Evolutionary conservation across 345 rosid species (phyloP).

Genomic region (Raphanus sativus): DNA sequence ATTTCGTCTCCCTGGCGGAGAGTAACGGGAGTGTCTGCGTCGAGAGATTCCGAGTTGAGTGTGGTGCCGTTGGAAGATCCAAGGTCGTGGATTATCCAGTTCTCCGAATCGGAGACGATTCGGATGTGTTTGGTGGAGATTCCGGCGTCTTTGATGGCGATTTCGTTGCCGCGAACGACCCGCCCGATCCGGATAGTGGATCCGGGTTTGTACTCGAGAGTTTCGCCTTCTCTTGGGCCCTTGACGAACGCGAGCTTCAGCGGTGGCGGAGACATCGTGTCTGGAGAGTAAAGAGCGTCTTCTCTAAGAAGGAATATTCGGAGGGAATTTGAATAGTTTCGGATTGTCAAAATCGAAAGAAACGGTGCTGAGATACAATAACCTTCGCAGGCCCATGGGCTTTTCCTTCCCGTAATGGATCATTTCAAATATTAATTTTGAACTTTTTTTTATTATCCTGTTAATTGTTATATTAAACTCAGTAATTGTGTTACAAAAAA

Average conservation of each 20-base stretch:
- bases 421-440: too few species aligned
- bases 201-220: conserved; percentile 33
- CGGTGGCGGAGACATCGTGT: background rate
- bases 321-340: background rate
- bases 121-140: background rate
- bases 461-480: too few species aligned
- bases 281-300: background rate
- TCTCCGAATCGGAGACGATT: conserved; percentile 41
- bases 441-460: too few species aligned
- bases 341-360: background rate
- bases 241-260: background rate
- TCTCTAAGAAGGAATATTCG: background rate
- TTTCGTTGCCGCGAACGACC: background rate
- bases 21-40: background rate
- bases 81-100: conserved; percentile 68
- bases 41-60: conserved; percentile 48
- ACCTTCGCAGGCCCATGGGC: background rate
- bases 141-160: conserved; percentile 46
- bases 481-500: too few species aligned
- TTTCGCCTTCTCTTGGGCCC: background rate
- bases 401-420: background rate
- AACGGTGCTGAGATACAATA: background rate
- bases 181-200: conserved; percentile 66
- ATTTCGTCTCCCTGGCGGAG: background rate
- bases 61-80: conserved; percentile 85